These are phyloP conservation scores for Neonectria sp. DNA, from an alignment of 2,329 filamentous ascomycete species.

Conservation along the genomic window DNA sequence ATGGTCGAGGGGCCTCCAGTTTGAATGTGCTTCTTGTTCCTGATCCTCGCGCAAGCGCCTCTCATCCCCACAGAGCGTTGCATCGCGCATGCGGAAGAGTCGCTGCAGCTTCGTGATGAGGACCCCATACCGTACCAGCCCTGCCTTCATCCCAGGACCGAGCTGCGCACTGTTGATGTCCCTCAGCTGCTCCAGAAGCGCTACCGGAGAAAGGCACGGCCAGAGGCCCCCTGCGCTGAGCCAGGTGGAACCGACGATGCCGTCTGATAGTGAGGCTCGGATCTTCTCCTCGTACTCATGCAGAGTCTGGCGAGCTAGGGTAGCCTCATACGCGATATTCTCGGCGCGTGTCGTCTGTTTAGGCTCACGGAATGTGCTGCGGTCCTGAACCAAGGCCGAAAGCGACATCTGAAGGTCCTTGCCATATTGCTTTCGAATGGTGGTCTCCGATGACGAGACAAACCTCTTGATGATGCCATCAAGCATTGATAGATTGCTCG, in stretches of 20 bases:
- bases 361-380: not conserved
- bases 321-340: not conserved
- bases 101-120: constrained; percentile 62
- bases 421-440: constrained; percentile 35
- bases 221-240: constrained; percentile 59
- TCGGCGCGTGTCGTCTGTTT: not conserved
- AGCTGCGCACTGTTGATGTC: constrained; percentile 42
- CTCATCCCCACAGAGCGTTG: constrained; percentile 40
- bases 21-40: constrained; percentile 65
- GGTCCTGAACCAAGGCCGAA: constrained; percentile 4
- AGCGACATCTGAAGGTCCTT: constrained; percentile 35
- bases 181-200: constrained; percentile 64
- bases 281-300: not conserved
- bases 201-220: constrained; percentile 59
- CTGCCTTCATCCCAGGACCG: constrained; percentile 54
- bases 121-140: constrained; percentile 60
- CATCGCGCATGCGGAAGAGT: constrained; percentile 58
- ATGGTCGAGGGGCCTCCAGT: constrained; percentile 67
- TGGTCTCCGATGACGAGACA: not conserved
- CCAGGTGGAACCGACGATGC: constrained; percentile 50
- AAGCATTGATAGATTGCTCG: constrained; percentile 7
- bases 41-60: constrained; percentile 58
- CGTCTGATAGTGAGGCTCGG: not conserved
- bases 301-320: not conserved
- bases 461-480: constrained; percentile 22